Evolutionary conservation across 306 rosid genomes (phyloP), one percentile per base, ranked within the genome.

Genomic region (Ammopiptanthus mongolicus): DNA sequence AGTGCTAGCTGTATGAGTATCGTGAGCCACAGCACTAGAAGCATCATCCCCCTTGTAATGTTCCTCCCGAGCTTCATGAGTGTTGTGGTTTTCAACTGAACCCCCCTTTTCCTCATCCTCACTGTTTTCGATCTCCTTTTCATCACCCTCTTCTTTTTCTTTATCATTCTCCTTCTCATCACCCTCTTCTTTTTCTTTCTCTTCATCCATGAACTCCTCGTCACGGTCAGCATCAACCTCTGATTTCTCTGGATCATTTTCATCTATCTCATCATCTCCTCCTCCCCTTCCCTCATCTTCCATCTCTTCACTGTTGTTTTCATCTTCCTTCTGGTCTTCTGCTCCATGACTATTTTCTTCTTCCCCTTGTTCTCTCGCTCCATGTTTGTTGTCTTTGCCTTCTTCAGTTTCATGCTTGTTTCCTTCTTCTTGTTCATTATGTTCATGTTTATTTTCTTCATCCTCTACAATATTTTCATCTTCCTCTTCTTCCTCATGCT

Each of bases 1-100:
- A 36, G 69, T 71, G 82, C 80, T 79, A 58, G 79, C 72, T 62
- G 80, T 77, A 21, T 82, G 87, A 67, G 86, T 60, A 70, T 91
- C 93, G 55, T 95, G 99, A 74, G 97, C 51, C 65, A 95, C 99
- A 76, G 96, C 99, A 83, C 99, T 95, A 72, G 99, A 95, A 29
- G 97, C 99, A 83, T 95, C 99, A 65, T 95, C 99, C 0, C 86
- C 97, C 81, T 85, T 95, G 82, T 95, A 95, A 73, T 90, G 59
- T 77, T 92, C 96, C 92, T 95, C 99, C 19, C 99, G 84, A 37
- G 99, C 97, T 81, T 89, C 97, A 28, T 85, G 99, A 76, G 83
- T 81, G 66, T 73, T 73, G 33, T 83, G 85, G 61, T 75, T 78
- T 72, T 87, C 96, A 63, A 53, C 77, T 46, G 12, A 81, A 67